Conservation (phyloP, 441 rosid genomes). For the Croton setiger region DNA sequence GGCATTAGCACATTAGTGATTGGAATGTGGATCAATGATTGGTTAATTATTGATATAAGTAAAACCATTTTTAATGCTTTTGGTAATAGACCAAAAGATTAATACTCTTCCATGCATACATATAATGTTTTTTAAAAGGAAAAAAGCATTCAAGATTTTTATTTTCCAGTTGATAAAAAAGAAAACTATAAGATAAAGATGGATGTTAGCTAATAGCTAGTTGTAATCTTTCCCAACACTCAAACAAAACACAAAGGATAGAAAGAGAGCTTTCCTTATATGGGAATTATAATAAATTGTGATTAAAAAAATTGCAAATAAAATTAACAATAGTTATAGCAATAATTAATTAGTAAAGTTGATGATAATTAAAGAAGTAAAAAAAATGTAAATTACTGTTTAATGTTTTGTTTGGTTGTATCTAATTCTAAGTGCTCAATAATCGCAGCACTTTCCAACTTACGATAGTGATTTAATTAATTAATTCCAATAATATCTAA, state of each 20-base stretch:
- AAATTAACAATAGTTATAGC: background rate
- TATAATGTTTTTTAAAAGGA: too few relatives aligned
- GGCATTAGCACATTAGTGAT: too few relatives aligned
- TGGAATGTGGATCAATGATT: background rate
- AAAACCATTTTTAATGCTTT: background rate
- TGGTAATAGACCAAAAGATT: too few relatives aligned
- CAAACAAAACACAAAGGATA: background rate
- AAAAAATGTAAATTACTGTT: background rate
- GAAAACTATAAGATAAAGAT: background rate
- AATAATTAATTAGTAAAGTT: background rate
- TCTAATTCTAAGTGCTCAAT: slow-evolving; percentile 14
- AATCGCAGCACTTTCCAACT: slow-evolving; percentile 18
- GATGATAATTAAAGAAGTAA: background rate
- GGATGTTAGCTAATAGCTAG: background rate
- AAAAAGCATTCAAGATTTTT: too few relatives aligned
- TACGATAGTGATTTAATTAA: background rate
- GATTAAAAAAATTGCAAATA: background rate
- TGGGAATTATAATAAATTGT: background rate
- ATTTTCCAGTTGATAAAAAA: background rate
- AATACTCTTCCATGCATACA: too few relatives aligned
- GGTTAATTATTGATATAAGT: background rate
- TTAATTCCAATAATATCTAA: background rate
- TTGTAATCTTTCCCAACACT: too few relatives aligned
- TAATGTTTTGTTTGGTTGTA: slow-evolving; percentile 9
- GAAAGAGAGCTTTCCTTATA: background rate